phyloP scores from a whole-genome alignment of 1,284 basidiomycete species.

The Inonotus obliquus region DNA sequence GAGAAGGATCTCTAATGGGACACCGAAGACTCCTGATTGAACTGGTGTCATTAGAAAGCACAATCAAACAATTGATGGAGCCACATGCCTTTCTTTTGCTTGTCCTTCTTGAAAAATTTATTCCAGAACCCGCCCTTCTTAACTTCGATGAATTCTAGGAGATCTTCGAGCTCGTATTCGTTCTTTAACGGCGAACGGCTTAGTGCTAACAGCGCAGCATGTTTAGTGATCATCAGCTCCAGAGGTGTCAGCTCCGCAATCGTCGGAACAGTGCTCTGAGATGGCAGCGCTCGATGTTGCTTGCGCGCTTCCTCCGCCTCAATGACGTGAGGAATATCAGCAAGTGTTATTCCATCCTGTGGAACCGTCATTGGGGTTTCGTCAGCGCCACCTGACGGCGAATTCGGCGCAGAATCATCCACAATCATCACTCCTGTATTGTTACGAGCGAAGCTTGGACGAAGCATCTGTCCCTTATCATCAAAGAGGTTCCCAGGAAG shows the following conservation, averaged over 20 bases:
- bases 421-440: constrained; percentile 89
- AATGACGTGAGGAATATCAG: constrained; percentile 93
- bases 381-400: constrained; percentile 49
- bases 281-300: constrained; percentile 73
- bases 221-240: constrained; percentile 89
- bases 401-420: constrained; percentile 73
- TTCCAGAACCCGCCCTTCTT: constrained; percentile 98
- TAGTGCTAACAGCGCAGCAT: constrained; percentile 83
- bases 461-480: constrained; percentile 41
- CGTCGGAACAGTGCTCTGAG: constrained; percentile 71
- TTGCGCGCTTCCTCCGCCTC: constrained; percentile 89
- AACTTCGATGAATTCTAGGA: constrained; percentile 88
- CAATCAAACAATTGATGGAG: constrained; percentile 3
- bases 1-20: constrained; percentile 92
- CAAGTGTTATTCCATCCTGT: constrained; percentile 88
- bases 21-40: constrained; percentile 75
- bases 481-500: constrained; percentile 9
- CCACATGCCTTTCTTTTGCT: constrained; percentile 82
- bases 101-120: constrained; percentile 89
- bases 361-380: constrained; percentile 33
- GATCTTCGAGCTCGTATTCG: constrained; percentile 85
- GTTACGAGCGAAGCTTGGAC: constrained; percentile 74
- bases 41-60: constrained; percentile 8
- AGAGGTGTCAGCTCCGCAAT: constrained; percentile 83
- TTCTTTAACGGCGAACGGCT: constrained; percentile 76